These are phyloP conservation scores for Candida insectalens DNA, from an alignment of 805 yeast species.

Conservation along the genomic window DNA sequence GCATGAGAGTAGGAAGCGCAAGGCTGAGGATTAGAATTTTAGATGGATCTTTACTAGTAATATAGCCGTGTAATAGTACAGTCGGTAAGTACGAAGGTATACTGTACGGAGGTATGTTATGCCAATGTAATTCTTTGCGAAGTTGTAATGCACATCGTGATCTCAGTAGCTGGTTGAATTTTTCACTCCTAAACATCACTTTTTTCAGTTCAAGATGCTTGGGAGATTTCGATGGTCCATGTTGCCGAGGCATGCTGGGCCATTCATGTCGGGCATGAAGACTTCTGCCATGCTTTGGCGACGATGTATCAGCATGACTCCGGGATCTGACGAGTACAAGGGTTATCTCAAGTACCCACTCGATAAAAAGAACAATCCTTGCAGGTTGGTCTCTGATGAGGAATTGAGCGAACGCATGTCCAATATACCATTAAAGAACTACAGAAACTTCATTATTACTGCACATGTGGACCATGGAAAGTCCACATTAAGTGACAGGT, in stretches of 20 bases:
- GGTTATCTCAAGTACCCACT: conserved; percentile 19
- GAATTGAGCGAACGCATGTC: conserved; percentile 40
- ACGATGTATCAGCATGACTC: conserved; percentile 1
- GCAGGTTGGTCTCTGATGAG: conserved; percentile 9
- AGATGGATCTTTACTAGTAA: not conserved
- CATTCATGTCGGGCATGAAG: too few relatives aligned
- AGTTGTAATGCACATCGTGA: too few relatives aligned
- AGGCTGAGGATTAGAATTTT: too few relatives aligned
- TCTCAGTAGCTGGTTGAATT: too few relatives aligned
- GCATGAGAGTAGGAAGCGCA: conserved; percentile 7
- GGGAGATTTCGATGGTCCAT: too few relatives aligned
- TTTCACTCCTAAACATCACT: too few relatives aligned
- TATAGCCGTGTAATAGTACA: not conserved
- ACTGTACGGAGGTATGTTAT: too few relatives aligned
- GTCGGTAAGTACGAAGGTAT: not conserved
- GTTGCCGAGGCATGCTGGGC: too few relatives aligned
- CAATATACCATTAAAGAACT: conserved; percentile 74
- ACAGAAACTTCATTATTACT: conserved; percentile 86
- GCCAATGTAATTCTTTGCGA: too few relatives aligned
- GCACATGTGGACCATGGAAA: conserved; percentile 89
- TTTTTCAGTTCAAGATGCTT: too few relatives aligned
- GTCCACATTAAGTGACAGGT: conserved; percentile 81
- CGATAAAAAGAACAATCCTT: conserved; percentile 21
- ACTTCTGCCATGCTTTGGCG: too few relatives aligned
- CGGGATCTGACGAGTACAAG: conserved; percentile 13